These are phyloP conservation scores for Talaromyces trachyspermus DNA, from an alignment of 495 filamentous ascomycete genomes.

Conservation along the genomic window DNA sequence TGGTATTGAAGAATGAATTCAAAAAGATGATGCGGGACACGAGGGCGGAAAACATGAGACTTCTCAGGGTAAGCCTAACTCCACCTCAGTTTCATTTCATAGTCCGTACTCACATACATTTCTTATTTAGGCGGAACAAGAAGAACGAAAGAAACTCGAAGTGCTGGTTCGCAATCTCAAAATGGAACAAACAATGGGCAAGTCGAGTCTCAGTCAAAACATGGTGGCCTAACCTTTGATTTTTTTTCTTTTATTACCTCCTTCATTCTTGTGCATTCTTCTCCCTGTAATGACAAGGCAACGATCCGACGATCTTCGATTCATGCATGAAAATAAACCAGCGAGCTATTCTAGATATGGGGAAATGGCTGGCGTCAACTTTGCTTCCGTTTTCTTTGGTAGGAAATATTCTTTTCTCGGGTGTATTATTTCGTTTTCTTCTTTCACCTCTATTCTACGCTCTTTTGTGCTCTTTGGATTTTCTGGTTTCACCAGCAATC, in stretches of 20 bases:
- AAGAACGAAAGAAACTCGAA: slow-evolving; percentile 61
- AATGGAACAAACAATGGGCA: slow-evolving; percentile 47
- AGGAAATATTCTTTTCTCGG: too few species aligned
- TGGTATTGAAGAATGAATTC: slow-evolving; percentile 73
- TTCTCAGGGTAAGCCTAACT: slow-evolving; percentile 52
- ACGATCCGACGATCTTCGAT: too few species aligned
- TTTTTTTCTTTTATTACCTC: neutral
- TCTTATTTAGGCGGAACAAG: slow-evolving; percentile 58
- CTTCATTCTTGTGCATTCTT: neutral
- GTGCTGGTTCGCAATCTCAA: slow-evolving; percentile 47
- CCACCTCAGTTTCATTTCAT: slow-evolving; percentile 1
- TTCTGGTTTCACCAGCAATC: too few species aligned
- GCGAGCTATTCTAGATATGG: too few species aligned
- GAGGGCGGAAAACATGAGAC: slow-evolving; percentile 61
- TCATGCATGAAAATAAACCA: too few species aligned
- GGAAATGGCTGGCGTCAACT: too few species aligned
- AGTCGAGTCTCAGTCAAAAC: slow-evolving; percentile 43
- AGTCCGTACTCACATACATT: slow-evolving; percentile 11
- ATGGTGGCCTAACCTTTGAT: slow-evolving; percentile 37
- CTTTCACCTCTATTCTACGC: too few species aligned
- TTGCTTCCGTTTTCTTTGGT: too few species aligned
- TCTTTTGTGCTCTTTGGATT: too few species aligned
- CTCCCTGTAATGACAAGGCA: too few species aligned
- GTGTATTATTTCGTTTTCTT: too few species aligned
- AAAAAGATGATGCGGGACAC: slow-evolving; percentile 89